phyloP scores from a whole-genome alignment of 345 rosid genomes.

The Microcos paniculata region DNA sequence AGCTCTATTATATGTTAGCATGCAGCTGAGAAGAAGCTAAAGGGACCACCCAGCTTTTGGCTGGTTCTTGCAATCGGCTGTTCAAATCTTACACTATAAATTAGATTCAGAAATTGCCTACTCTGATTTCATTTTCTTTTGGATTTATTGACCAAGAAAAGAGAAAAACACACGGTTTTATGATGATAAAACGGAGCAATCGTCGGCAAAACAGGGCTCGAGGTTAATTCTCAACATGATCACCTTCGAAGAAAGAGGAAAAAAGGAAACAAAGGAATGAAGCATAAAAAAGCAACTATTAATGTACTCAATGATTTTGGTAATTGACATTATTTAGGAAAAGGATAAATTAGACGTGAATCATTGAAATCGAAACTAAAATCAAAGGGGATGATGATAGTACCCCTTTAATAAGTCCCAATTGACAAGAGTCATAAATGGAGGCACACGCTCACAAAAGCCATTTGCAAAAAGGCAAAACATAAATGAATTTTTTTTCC shows the following conservation, averaged over 20 bases:
- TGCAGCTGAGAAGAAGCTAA: neutral
- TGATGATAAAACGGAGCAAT: neutral
- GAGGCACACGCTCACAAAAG: neutral
- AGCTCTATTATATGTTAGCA: neutral
- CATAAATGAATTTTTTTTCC: neutral
- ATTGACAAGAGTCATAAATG: neutral
- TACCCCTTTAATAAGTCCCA: neutral
- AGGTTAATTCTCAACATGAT: neutral
- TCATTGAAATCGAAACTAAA: too few relatives aligned
- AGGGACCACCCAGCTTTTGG: neutral
- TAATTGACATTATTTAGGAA: too few relatives aligned
- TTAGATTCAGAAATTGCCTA: too few relatives aligned
- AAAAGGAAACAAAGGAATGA: neutral
- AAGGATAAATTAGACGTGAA: too few relatives aligned
- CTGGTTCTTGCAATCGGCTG: too few relatives aligned
- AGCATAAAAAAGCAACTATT: neutral
- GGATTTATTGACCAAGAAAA: neutral
- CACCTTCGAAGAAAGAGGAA: neutral
- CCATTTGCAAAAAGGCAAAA: neutral
- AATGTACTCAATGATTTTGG: neutral
- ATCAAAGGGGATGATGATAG: too few relatives aligned
- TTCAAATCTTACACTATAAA: too few relatives aligned
- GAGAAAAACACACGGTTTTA: neutral
- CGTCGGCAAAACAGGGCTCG: neutral
- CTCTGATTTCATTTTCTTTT: too few relatives aligned